Evolutionary conservation across 352 stramenopile species (phyloP).

Genomic region (Pythium periplocum): DNA sequence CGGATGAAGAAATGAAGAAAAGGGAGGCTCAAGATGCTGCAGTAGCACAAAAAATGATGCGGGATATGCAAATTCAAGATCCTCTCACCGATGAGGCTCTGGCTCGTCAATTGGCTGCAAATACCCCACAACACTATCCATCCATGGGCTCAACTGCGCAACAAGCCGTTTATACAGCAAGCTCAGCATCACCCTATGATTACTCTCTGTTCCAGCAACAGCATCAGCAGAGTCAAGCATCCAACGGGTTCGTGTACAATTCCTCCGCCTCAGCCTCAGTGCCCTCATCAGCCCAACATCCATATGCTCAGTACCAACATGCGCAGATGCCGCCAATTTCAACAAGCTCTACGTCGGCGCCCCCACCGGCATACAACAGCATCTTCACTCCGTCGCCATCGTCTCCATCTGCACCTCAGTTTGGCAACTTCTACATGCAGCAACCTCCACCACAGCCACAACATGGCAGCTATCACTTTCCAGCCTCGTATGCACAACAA

Average conservation of each 20-base stretch:
- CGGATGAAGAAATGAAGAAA: conserved; percentile 47
- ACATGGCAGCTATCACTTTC: not conserved
- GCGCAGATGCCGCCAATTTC: conserved; percentile 8
- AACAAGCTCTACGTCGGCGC: not conserved
- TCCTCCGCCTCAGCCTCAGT: not conserved
- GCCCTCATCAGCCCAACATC: conserved; percentile 15
- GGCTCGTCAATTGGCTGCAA: conserved; percentile 45
- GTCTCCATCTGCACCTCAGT: conserved; percentile 20
- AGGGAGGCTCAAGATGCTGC: conserved; percentile 43
- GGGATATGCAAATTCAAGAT: conserved; percentile 44
- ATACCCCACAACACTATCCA: conserved; percentile 26
- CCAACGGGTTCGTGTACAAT: too few species aligned
- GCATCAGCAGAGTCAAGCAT: conserved; percentile 3
- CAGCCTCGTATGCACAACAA: too few species aligned
- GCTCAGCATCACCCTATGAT: conserved; percentile 22
- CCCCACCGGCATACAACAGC: conserved; percentile 20
- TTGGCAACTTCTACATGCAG: conserved; percentile 40
- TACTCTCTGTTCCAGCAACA: conserved; percentile 26
- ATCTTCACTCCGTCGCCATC: conserved; percentile 21
- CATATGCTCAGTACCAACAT: conserved; percentile 43
- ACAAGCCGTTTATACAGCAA: conserved; percentile 3
- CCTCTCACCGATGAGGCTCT: conserved; percentile 35
- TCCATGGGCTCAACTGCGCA: not conserved
- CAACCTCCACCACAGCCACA: conserved; percentile 17
- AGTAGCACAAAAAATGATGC: conserved; percentile 69